Conservation (phyloP, 768 basidiomycete species). For the Suillus subluteus region DNA sequence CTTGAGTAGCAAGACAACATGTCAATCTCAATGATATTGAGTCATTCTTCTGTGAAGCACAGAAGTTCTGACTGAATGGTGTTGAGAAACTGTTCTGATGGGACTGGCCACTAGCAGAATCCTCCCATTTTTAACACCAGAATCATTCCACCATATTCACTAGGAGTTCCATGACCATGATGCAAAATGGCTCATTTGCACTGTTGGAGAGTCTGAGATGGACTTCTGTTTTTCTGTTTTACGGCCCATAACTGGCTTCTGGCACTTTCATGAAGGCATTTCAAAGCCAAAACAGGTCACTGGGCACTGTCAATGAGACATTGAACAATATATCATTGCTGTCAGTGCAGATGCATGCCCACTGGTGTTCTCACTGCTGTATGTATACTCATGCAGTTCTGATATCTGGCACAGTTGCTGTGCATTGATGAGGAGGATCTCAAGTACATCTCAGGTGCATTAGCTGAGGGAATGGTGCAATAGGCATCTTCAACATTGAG, state of each 20-base stretch:
- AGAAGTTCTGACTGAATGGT: constrained; percentile 16
- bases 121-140: constrained; percentile 36
- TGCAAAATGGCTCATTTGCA: no score
- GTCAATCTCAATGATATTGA: no score
- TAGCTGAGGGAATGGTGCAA: no score
- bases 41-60: no score
- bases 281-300: background rate
- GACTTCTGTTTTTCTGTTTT: background rate
- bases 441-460: accelerated
- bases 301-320: background rate
- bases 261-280: background rate
- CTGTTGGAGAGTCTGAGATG: no score
- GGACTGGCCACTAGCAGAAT: constrained; percentile 39
- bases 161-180: constrained; percentile 43
- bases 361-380: background rate
- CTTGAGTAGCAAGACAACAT: no score
- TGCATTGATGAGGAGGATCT: background rate
- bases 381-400: background rate
- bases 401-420: background rate
- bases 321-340: background rate
- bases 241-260: background rate
- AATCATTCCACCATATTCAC: constrained; percentile 45
- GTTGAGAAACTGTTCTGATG: constrained; percentile 36
- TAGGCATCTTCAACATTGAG: no score
- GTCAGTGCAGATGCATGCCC: background rate